Evolutionary conservation across 345 rosid species (phyloP), one percentile per base, ranked within the genome.

Genomic region (Linum trigynum): DNA sequence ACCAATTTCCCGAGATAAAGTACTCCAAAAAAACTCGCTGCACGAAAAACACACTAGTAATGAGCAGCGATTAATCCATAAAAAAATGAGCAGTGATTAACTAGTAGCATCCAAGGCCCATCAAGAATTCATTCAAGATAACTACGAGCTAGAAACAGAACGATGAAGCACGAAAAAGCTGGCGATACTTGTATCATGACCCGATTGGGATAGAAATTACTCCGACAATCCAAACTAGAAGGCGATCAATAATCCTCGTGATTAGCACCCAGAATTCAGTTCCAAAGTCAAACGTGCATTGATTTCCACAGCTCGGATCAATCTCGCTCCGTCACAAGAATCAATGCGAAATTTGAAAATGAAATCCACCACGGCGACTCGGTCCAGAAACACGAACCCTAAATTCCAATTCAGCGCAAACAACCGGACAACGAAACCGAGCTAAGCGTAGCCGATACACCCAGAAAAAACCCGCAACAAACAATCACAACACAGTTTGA

Each of bases 11-110:
- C 39, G 6, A 61, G 32, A 7, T 17, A 41, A 42, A 45, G 39
- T 1, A 40, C 53, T 23, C 62, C 55, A 57, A n/a, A 5, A 39
- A 11, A 67, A 59, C 71, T 3, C 66, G 32, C 79, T 70, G 72
- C 57, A 50, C 11, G 1, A 8, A 69, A 72, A 1, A 57, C 8
- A 66, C 0, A 56, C 2, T 51, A 59, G 2, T 8, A 51, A 61
- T 16, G 1, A 60, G 40, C 38, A 65, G 40, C 57, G 40, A 56
- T 40, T 35, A 39, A 11, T 15, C 45, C 39, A 51, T 7, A 12
- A 11, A 23, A 15, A 48, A 1, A 9, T 48, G 14, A 15, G 3
- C 53, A 48, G 53, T 41, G 6, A 41, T 41, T 41, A 48, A 15
- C 53, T 48, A 41, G 9, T 41, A 41, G 9, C 53, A 7, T 14